These are phyloP conservation scores for Salix caprea DNA, from an alignment of 345 rosid genomes.

Conservation along the genomic window DNA sequence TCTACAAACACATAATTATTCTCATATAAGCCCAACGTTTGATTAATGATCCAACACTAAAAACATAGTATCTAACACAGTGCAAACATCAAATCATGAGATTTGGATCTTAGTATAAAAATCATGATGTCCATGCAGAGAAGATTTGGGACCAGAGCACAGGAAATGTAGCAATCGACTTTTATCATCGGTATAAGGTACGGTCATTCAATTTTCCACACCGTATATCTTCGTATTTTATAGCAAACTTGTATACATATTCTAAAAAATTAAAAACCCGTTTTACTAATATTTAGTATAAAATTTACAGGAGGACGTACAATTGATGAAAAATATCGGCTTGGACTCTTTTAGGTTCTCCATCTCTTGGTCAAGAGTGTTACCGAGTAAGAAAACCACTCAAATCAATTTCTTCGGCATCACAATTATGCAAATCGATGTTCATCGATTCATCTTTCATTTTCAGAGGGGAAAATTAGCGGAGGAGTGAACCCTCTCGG, in stretches of 20 bases:
- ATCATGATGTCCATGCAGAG: background rate
- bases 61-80: too few species aligned
- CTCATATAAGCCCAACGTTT: too few species aligned
- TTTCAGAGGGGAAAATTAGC: constrained; percentile 18
- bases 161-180: constrained; percentile 22
- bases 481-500: constrained; percentile 26
- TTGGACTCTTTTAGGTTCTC: constrained; percentile 33
- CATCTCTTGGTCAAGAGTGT: constrained; percentile 30
- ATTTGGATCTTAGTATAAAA: background rate
- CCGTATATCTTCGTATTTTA: background rate
- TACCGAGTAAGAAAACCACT: constrained; percentile 21
- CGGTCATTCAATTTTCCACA: background rate
- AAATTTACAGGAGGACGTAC: constrained; percentile 22
- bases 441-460: background rate
- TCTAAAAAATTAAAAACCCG: background rate
- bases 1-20: too few species aligned
- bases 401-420: background rate
- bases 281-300: background rate
- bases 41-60: too few species aligned
- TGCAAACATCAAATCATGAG: too few species aligned
- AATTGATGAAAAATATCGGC: constrained; percentile 25
- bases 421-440: background rate
- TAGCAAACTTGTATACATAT: too few species aligned
- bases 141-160: constrained; percentile 9
- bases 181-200: constrained; percentile 28